These are phyloP conservation scores for Plasmopara muralis DNA, from an alignment of 352 stramenopile species.

Conservation along the genomic window DNA sequence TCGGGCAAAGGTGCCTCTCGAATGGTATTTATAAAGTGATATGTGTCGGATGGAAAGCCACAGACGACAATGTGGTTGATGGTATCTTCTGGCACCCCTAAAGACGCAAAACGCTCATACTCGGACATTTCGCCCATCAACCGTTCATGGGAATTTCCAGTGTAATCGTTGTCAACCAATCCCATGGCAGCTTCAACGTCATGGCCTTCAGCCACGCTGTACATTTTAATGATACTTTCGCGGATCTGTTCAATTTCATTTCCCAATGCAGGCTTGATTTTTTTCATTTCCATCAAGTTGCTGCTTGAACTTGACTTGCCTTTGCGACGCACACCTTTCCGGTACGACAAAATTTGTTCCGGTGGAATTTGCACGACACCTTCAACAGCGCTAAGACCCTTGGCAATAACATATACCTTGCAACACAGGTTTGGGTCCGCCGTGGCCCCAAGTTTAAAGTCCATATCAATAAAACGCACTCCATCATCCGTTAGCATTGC, in stretches of 20 bases:
- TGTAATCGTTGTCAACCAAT: conserved; percentile 9
- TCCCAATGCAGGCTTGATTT: conserved; percentile 51
- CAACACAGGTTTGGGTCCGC: conserved; percentile 74
- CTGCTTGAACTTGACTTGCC: conserved; percentile 34
- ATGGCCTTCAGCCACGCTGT: conserved; percentile 31
- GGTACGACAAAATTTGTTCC: conserved; percentile 70
- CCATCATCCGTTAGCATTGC: conserved; percentile 61
- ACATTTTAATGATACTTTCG: conserved; percentile 48
- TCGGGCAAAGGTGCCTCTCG: conserved; percentile 35
- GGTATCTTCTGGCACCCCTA: conserved; percentile 36
- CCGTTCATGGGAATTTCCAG: conserved; percentile 4
- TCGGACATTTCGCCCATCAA: conserved; percentile 22
- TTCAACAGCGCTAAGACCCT: conserved; percentile 47
- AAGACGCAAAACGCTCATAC: conserved; percentile 49
- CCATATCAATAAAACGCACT: conserved; percentile 64
- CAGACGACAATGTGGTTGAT: conserved; percentile 62
- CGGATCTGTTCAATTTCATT: conserved; percentile 55
- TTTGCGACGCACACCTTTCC: conserved; percentile 61
- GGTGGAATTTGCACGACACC: conserved; percentile 51
- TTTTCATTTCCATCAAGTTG: conserved; percentile 31
- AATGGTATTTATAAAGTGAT: conserved; percentile 68
- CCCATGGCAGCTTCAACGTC: conserved; percentile 22
- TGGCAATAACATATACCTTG: conserved; percentile 72
- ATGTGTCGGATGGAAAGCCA: conserved; percentile 55
- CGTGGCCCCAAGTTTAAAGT: conserved; percentile 70